Conservation (phyloP, 257 asterid genomes). For the Apocynum venetum region DNA sequence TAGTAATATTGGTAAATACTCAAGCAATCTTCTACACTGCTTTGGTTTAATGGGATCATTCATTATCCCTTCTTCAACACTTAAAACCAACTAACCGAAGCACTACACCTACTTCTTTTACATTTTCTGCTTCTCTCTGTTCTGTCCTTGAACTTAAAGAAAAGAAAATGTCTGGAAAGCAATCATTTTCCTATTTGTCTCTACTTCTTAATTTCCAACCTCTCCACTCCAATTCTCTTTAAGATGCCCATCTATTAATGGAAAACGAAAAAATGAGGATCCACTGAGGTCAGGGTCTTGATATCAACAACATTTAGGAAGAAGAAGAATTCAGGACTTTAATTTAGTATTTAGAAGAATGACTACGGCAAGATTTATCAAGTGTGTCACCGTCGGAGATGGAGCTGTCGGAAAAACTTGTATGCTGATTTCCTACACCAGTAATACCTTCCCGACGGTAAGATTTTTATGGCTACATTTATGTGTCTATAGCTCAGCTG, state of each 20-base stretch:
- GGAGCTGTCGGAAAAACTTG: conserved; percentile 90
- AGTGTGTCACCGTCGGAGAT: conserved; percentile 84
- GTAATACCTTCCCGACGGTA: conserved; percentile 78
- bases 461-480: not conserved
- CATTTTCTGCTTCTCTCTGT: conserved; percentile 11
- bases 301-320: not conserved
- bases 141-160: conserved; percentile 54
- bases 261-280: not conserved
- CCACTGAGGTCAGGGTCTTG: conserved; percentile 1
- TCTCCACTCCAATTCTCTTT: conserved; percentile 16
- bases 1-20: conserved; percentile 20
- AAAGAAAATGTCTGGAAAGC: conserved; percentile 26
- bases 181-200: conserved; percentile 39
- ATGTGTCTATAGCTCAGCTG: too few relatives aligned
- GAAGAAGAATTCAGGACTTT: not conserved
- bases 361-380: conserved; percentile 68
- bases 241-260: not conserved
- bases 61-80: conserved; percentile 44
- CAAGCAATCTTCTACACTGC: conserved; percentile 38
- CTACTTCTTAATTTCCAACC: conserved; percentile 25
- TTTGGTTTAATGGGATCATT: conserved; percentile 12
- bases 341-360: conserved; percentile 16
- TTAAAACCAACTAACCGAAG: conserved; percentile 43
- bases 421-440: conserved; percentile 84
- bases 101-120: conserved; percentile 51